Base-by-base conservation (phyloP, 164 flowering plant species). In the Umbilicus rupestris region DNA sequence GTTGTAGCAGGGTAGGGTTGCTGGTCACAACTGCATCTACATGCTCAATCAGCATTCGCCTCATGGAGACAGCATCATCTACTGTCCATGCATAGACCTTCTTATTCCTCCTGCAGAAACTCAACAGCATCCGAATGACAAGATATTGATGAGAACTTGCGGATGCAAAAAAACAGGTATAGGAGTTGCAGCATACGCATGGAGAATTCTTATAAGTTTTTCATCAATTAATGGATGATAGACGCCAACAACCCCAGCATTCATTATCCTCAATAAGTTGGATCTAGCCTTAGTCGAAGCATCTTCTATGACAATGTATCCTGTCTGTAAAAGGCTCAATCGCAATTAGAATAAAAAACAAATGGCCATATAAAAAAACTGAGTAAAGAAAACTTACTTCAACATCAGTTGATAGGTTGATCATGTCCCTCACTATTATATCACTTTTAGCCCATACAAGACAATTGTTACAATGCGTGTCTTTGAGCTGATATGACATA, bases 401-500 rank as follows among this genome's bases (percentile, higher is more conserved):
- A 22, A 78, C 67, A 68, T 85, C 79, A 24, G 87, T 47, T 33
- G 93, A 80, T 28, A 77, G 75, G 72, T 75, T 84, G 67, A 88
- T 84, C 29, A 89, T 70, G 37, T 91, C 96, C 77, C 92, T 84
- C 5, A 73, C 90, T 67, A 94, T 67, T 65, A 19, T 77, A 72
- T 94, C 99, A 64, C 96, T 91, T 84, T 94, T 94, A 6, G 96
- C 87, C 99, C 99, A 94, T n/a, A 94, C 78, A 69, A 94, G 68
- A 73, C 99, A 94, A 75, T 85, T 91, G 63, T 55, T 78, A 68
- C 97, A 91, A 22, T 75, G 64, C 20, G 86, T 75, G 73, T 69
- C 82, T 68, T 84, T 70, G 20, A 90, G 82, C 98, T 93, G 90
- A 72, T 10, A 63, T 20, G 26, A n/a, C 45, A 63, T 22, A 37